phyloP scores from a whole-genome alignment of 345 rosid species.

The Gossypium australe region DNA sequence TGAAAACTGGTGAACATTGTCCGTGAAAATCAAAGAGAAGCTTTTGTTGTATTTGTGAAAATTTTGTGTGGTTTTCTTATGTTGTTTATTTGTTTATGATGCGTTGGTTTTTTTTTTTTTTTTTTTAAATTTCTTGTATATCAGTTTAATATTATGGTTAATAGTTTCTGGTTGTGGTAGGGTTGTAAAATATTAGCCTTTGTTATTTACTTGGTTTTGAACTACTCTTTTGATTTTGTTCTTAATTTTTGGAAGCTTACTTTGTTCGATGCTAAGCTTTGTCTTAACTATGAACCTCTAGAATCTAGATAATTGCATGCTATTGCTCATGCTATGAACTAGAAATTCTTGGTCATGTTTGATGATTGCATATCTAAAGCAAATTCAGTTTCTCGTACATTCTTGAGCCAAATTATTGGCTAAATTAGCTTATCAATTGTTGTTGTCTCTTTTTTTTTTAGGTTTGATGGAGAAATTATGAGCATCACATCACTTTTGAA shows the following conservation, averaged over 20 bases:
- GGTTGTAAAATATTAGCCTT: not conserved
- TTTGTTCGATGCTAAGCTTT: not conserved
- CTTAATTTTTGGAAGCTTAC: not conserved
- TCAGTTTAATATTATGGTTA: not conserved
- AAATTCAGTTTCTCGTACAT: not conserved
- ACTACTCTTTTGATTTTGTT: not conserved
- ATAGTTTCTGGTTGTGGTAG: not conserved
- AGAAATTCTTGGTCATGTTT: not conserved
- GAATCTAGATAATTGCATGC: not conserved
- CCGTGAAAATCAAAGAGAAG: too few relatives aligned
- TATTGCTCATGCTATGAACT: not conserved
- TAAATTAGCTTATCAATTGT: not conserved
- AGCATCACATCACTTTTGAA: not conserved
- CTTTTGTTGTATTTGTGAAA: too few relatives aligned
- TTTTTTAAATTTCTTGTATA: not conserved
- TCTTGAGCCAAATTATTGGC: too few relatives aligned
- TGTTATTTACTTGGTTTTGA: not conserved
- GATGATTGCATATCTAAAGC: not conserved
- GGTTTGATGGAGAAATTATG: not conserved
- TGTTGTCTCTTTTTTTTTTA: not conserved
- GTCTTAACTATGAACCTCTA: not conserved
- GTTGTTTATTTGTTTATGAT: too few relatives aligned
- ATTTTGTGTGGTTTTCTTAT: too few relatives aligned
- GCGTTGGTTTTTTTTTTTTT: too few relatives aligned
- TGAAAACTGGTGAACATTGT: too few relatives aligned